A percentile compares a stretch with the other conserved stretches of the same genome.
Conservation (phyloP, 306 rosid species). For the Corylus americana region DNA sequence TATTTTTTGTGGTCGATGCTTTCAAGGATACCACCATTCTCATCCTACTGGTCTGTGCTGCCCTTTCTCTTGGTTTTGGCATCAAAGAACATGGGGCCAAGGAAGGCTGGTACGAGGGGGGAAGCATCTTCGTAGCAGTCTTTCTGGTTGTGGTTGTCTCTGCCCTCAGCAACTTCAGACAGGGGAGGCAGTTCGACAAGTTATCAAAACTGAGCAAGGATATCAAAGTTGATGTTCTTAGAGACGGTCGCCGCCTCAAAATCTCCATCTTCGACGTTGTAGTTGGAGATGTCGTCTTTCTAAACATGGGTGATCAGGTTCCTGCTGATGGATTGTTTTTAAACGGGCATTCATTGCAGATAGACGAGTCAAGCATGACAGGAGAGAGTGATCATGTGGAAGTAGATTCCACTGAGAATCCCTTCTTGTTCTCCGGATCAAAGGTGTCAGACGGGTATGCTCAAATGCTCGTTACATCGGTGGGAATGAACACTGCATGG, state of each 20-base stretch:
- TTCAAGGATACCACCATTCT: slow-evolving; percentile 72
- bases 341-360: slow-evolving; percentile 63
- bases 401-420: slow-evolving; percentile 43
- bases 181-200: slow-evolving; percentile 74
- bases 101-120: slow-evolving; percentile 95
- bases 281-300: slow-evolving; percentile 70
- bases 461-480: slow-evolving; percentile 71
- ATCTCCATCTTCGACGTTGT: slow-evolving; percentile 70
- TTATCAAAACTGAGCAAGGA: slow-evolving; percentile 72
- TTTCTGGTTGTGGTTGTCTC: slow-evolving; percentile 68
- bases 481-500: slow-evolving; percentile 85
- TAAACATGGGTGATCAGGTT: slow-evolving; percentile 77
- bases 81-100: slow-evolving; percentile 63
- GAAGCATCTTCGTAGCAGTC: slow-evolving; percentile 75
- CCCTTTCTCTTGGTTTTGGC: slow-evolving; percentile 80
- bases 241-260: slow-evolving; percentile 56
- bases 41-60: slow-evolving; percentile 75
- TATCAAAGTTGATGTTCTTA: slow-evolving; percentile 60
- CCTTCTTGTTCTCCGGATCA: slow-evolving; percentile 80
- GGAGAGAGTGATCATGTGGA: slow-evolving; percentile 88
- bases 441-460: slow-evolving; percentile 75
- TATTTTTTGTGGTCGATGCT: slow-evolving; percentile 66
- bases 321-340: slow-evolving; percentile 87
- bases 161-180: slow-evolving; percentile 77
- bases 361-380: slow-evolving; percentile 93